Conservation (phyloP, 495 filamentous ascomycete species). For the Penicillium subrubescens region DNA sequence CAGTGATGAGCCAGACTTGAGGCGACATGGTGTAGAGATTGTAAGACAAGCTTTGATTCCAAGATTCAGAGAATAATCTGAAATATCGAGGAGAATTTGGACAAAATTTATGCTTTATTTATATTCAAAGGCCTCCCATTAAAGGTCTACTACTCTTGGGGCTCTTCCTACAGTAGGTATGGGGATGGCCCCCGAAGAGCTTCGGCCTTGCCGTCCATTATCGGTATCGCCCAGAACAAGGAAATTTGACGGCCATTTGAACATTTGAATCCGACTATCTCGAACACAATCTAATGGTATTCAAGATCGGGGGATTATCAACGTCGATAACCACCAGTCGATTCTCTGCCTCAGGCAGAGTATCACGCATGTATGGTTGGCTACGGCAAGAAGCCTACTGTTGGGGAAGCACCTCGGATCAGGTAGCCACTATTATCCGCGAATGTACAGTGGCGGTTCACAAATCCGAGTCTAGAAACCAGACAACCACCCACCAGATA, state of each 20-base stretch:
- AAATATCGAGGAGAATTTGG: neutral
- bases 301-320: neutral
- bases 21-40: constrained; percentile 13
- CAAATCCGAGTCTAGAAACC: no score
- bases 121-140: neutral
- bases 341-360: neutral
- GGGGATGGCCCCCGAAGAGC: neutral
- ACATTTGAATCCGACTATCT: neutral
- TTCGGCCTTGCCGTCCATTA: neutral
- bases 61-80: no score
- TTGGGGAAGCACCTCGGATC: neutral
- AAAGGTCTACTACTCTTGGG: neutral
- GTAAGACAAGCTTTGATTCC: neutral
- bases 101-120: neutral
- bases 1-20: constrained; percentile 60
- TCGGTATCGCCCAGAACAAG: neutral
- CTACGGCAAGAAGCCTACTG: neutral
- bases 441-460: no score
- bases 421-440: neutral
- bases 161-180: neutral
- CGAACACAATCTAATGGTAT: no score
- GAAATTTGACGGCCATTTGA: neutral
- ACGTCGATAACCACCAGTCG: neutral
- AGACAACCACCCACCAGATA: no score
- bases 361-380: neutral